phyloP scores from a whole-genome alignment of 306 rosid genomes.

The Prunus persica region Prunus_persica_NCBIv2 NC_034012.1:12817001-12817500 shows the following conservation, averaged over 20 bases:
- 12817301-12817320: too few species aligned
- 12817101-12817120: conserved; percentile 29
- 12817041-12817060: conserved; percentile 4
- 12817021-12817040: too few species aligned
- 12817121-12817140: conserved; percentile 25
- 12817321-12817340: too few species aligned
- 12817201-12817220: conserved; percentile 35
- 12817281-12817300: too few species aligned
- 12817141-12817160: conserved; percentile 25
- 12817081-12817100: conserved; percentile 27
- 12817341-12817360: too few species aligned
- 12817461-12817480: too few species aligned
- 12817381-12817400: too few species aligned
- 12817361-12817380: too few species aligned
- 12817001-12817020: neutral
- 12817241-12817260: neutral
- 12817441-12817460: neutral
- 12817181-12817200: conserved; percentile 23
- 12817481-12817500: neutral
- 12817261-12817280: too few species aligned
- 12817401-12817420: too few species aligned
- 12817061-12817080: conserved; percentile 32
- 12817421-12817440: too few species aligned
- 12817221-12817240: conserved; percentile 6
- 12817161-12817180: conserved; percentile 13